Evolutionary conservation across 2,329 filamentous ascomycete genomes (phyloP).

Genomic region (Myriosclerotinia duriaeana): DNA sequence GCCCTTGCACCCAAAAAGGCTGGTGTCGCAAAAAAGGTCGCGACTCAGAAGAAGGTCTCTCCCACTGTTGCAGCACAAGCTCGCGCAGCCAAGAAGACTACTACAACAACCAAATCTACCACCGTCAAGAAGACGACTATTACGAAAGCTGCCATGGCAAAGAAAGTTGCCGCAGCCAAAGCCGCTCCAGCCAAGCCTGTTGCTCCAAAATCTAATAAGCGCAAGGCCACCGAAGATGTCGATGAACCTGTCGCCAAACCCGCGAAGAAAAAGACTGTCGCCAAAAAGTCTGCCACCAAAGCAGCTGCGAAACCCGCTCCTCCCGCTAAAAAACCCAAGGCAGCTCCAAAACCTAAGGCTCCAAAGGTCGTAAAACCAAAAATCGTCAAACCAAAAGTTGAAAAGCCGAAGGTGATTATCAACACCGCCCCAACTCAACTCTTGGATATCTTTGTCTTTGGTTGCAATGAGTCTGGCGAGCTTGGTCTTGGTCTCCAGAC

Average conservation of each 20-base stretch:
- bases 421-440: conserved; percentile 62
- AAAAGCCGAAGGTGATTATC: conserved; percentile 40
- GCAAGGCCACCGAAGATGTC: conserved; percentile 17
- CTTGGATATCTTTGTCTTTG: conserved; percentile 76
- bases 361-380: conserved; percentile 19
- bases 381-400: conserved; percentile 6
- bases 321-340: conserved; percentile 6
- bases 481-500: conserved; percentile 72
- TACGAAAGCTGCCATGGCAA: conserved; percentile 11
- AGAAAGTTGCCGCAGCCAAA: conserved; percentile 12
- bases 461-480: conserved; percentile 74
- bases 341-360: conserved; percentile 18
- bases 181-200: conserved; percentile 12
- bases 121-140: conserved; percentile 17
- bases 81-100: conserved; percentile 12
- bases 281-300: conserved; percentile 10
- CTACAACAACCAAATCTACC: conserved; percentile 6
- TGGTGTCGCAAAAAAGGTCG: conserved; percentile 13
- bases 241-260: conserved; percentile 12
- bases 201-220: conserved; percentile 21
- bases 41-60: conserved; percentile 35
- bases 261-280: conserved; percentile 16
- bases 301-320: conserved; percentile 5
- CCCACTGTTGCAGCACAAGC: conserved; percentile 22
- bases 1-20: conserved; percentile 15